Evolutionary conservation across 148 eudicot species (phyloP).

Genomic region (Nyssa sinensis): DNA sequence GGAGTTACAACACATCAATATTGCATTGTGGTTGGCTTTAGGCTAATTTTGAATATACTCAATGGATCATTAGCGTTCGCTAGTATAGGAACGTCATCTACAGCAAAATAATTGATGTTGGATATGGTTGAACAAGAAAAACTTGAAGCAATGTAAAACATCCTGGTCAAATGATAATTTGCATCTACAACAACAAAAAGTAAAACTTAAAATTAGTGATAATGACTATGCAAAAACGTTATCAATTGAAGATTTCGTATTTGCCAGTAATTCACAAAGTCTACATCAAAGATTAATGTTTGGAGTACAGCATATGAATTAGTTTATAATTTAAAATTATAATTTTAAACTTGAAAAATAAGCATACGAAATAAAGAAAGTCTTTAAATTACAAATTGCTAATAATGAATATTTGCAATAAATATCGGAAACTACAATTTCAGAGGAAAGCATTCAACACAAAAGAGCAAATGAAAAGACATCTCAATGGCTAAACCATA

Average conservation of each 20-base stretch:
- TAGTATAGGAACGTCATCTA: not conserved
- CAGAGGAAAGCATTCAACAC: slow-evolving; percentile 3
- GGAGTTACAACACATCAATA: not conserved
- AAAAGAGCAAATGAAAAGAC: too few species aligned
- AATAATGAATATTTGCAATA: not conserved
- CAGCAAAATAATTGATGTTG: not conserved
- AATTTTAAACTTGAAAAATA: not conserved
- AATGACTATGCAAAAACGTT: too few species aligned
- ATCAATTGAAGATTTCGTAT: too few species aligned
- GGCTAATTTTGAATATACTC: not conserved
- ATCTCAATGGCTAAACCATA: not conserved
- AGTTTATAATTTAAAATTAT: too few species aligned
- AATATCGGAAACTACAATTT: not conserved
- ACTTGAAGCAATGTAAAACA: not conserved
- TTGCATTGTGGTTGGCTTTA: not conserved
- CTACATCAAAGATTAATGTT: not conserved
- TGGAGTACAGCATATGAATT: not conserved
- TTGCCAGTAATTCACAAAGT: too few species aligned
- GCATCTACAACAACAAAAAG: too few species aligned
- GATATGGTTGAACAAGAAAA: not conserved
- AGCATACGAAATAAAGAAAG: not conserved
- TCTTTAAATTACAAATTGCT: not conserved
- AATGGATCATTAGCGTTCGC: not conserved
- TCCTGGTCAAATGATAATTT: not conserved
- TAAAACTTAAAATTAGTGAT: too few species aligned